Evolutionary conservation across 2,329 filamentous ascomycete genomes (phyloP), one percentile per base, ranked within the genome.

Genomic region (Fusarium austroafricanum): DNA sequence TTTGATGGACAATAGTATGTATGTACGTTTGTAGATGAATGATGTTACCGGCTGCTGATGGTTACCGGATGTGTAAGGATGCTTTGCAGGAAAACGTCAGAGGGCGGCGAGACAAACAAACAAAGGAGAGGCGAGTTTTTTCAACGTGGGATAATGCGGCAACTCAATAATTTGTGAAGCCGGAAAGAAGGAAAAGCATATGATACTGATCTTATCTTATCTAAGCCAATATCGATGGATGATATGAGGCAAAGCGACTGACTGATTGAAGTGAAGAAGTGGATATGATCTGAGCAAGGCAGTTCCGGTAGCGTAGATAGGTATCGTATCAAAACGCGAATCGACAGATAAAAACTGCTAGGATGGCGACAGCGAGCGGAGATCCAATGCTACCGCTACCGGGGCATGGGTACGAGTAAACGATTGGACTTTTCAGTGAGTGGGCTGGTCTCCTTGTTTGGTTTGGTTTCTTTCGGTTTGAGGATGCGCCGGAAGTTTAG

Each of bases 61-160:
- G 46, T 61, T 68, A 51, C 65, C 65, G 65, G 42, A 68, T 68
- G 60, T 47, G 65, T 68, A 53, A 51, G 60, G 44, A 66, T 55
- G 40, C 26, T 55, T 68, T 50, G 54, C 61, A 40, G 51, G 44
- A 31, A 49, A 55, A 54, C 50, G 57, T 70, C 62, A 65, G 57
- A 67, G 42, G 45, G 59, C 55, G 53, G 37, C 54, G 15, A 10
- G 26, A 20, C 29, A 11, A 45, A 43, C 18, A 40, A 31, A 54
- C 38, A 60, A 47, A 67, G 38, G 28, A 28, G 55, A 58, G 59
- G 59, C 44, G 61, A 49, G n/a, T 53, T 39, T 35, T 23, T 28
- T 29, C 29, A 29, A 29, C 26, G 46, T 51, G 44, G 26, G 26
- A 26, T 63, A 49, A 55, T 47, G 44, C 59, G 59, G 26, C 26